Base-by-base conservation (phyloP, 129 eudicot species). In the Scalesia atractyloides region DNA sequence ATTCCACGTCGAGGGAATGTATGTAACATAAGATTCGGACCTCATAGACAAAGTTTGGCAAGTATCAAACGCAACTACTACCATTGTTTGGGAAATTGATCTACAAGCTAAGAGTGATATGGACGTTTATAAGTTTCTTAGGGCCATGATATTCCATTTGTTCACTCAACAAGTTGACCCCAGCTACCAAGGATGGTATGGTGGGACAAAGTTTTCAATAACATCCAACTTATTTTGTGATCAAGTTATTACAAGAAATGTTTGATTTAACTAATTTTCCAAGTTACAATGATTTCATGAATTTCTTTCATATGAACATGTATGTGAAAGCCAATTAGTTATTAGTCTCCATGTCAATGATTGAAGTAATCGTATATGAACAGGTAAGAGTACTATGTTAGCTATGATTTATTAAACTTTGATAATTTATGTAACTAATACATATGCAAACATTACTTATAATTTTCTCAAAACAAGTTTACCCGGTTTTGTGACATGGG, bases 1-100 rank as follows among this genome's bases (percentile, higher is more conserved):
- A 4, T 4, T 26, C 13, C 13, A 5, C 24, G 16, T 58, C 17
- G 64, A 58, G 39, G 9, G 64, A 58, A 58, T 58, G 64, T 58
- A 58, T 58, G 16, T 24, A 12, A 22, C 13, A 4, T 9, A 0
- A 58, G 64, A 58, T 58, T 58, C 39, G 9, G 9, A 24, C 64
- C 64, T 11, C 19, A 6, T 41, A 50, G 17, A 58, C 37, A 58
- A 58, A 58, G 64, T 58, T 19, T 20, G 33, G 33, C 34, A 56
- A 56, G 3, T 22, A 56, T 56, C 34, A 8, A 56, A 56, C 62
- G 20, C 34, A 19, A 56, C 34, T 19, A 19, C 12, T 56, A 26
- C 33, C 34, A 56, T 56, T 56, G 62, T 56, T 56, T 56, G 34
- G 4, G 62, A 56, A 52, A 56, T 18, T 13, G 34, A 56, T 56